Base-by-base conservation (phyloP, 1,139 yeast genomes). In the Debaryomyces psychrophilus region DNA sequence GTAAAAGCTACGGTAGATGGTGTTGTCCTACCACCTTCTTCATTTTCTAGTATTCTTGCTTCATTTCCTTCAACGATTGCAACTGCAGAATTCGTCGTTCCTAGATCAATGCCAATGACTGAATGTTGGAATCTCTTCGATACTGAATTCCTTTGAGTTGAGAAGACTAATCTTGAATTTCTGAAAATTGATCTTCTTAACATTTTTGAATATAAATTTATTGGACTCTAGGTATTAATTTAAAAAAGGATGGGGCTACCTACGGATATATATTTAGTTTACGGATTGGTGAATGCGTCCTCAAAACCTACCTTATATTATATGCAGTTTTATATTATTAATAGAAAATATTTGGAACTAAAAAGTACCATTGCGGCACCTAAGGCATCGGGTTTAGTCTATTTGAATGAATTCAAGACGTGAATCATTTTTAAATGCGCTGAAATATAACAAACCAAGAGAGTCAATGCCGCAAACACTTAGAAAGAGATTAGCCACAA, bases 1-100 rank as follows among this genome's bases (percentile, higher is more conserved):
- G 97, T 89, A 84, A 93, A 92, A 49, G 98, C 99, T 59, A 93
- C 99, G 45, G 93, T 95, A 41, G 99, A 93, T 40, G 99, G 99
- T 43, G 99, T 93, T 55, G 99, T 93, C 77, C 99, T 87, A 49
- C 97, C 88, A 83, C 99, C 99, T 79, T 93, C 99, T 47, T 75
- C 79, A 60, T 85, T 84, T 58, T 86, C 93, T 34, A 87, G 68
- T 35, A 86, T 85, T 50, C 65, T 65, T 9, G 87, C 79, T 31
- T 70, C 64, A 8, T 67, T 65, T 1, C 81, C 79, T 50, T 77
- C 74, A 53, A 83, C 80, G 37, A 83, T 68, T 0, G 93, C 93
- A 7, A 85, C 93, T 0, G 93, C 93, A 11, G 92, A 85, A 57
- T 87, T 87, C 11, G 95, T 87, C 4, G 95, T 87, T 11, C 95